These are phyloP conservation scores for Globisporangium abappressorium DNA, from an alignment of 352 stramenopile species.

Conservation along the genomic window DNA sequence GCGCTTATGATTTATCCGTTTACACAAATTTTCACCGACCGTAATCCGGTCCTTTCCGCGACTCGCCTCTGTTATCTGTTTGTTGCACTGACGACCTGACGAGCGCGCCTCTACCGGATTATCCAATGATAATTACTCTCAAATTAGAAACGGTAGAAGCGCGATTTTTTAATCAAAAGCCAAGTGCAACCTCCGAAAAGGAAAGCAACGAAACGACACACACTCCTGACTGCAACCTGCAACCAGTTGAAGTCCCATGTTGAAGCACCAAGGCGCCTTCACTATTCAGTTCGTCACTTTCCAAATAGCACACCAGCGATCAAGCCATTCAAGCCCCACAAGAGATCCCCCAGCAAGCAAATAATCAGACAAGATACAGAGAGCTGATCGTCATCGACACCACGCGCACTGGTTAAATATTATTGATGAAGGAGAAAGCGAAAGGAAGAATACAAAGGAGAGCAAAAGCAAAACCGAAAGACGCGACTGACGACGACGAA, in stretches of 20 bases:
- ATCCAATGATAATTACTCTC: background rate
- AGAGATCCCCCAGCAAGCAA: background rate
- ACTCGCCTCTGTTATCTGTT: background rate
- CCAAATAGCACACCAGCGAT: background rate
- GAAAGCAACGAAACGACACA: background rate
- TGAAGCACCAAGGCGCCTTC: background rate
- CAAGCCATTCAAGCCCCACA: background rate
- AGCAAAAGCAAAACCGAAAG: background rate
- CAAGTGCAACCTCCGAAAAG: background rate
- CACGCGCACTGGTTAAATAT: background rate
- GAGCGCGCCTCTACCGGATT: background rate
- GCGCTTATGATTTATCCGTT: background rate
- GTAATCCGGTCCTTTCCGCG: background rate
- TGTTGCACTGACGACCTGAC: background rate
- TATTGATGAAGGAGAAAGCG: background rate
- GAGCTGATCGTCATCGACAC: background rate
- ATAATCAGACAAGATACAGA: background rate
- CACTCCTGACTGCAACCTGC: background rate
- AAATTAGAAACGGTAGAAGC: background rate
- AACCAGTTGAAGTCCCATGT: background rate
- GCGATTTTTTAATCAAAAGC: background rate
- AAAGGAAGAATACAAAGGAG: background rate
- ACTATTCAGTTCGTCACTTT: background rate
- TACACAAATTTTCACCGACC: background rate
- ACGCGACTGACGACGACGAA: background rate